Percentiles rank a stretch among this genome's conserved stretches.
phyloP scores from a whole-genome alignment of 192 early-diverging fungal genomes.

The Gryganskiella cystojenkinii region DNA sequence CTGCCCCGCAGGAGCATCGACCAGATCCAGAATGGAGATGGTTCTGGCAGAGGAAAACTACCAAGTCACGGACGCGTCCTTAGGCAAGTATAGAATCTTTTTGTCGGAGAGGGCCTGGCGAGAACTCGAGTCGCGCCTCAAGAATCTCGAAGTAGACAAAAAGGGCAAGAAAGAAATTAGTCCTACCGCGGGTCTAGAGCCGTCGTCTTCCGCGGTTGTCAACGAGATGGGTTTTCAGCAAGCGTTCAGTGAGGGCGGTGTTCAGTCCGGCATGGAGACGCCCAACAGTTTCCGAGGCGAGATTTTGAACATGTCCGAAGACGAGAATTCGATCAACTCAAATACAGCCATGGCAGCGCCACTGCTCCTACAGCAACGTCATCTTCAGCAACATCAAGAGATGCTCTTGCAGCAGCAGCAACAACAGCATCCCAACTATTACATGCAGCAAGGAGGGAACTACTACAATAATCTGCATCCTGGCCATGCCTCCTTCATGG shows the following conservation, averaged over 20 bases:
- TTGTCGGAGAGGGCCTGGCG: constrained; percentile 85
- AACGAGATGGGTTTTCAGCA: constrained; percentile 43
- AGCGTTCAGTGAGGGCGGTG: constrained; percentile 32
- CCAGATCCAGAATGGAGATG: constrained; percentile 33
- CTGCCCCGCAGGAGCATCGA: constrained; percentile 31
- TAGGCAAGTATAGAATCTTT: constrained; percentile 66
- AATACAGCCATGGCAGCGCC: constrained; percentile 43
- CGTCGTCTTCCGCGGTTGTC: constrained; percentile 38
- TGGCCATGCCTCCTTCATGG: constrained; percentile 35
- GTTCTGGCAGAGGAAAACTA: constrained; percentile 25
- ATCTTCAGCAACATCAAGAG: constrained; percentile 44
- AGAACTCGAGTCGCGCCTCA: constrained; percentile 83
- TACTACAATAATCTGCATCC: constrained; percentile 37
- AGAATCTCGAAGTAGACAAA: constrained; percentile 74
- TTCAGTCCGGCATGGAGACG: constrained; percentile 21
- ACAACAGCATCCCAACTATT: not conserved
- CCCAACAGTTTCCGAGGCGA: constrained; percentile 47
- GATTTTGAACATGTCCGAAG: constrained; percentile 42
- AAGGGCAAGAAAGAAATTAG: constrained; percentile 58
- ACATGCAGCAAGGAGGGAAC: constrained; percentile 11
- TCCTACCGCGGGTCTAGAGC: constrained; percentile 45
- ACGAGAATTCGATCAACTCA: constrained; percentile 51
- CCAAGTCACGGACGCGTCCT: constrained; percentile 28
- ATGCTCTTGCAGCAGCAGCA: constrained; percentile 53
- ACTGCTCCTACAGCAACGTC: constrained; percentile 45